Conservation (phyloP, 345 rosid species). For the Bretschneidera sinensis region DNA sequence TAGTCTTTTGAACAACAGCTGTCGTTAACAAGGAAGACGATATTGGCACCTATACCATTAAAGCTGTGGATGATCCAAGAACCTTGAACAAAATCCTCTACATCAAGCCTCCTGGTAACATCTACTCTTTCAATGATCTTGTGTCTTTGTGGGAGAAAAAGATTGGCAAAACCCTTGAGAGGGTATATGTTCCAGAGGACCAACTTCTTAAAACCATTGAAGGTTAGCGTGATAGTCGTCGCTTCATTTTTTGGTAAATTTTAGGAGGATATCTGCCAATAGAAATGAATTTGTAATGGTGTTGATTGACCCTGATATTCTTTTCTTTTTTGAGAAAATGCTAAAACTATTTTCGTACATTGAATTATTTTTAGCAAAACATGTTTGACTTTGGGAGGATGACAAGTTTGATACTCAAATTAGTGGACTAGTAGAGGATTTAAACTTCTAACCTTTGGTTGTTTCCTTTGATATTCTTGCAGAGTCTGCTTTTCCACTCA, state of each 20-base stretch:
- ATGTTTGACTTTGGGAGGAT: too few species aligned
- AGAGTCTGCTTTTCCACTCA: conserved; percentile 35
- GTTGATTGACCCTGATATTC: too few species aligned
- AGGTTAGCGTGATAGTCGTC: conserved; percentile 23
- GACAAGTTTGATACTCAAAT: neutral
- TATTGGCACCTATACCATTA: conserved; percentile 44
- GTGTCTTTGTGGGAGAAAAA: conserved; percentile 60
- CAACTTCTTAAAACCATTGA: conserved; percentile 39
- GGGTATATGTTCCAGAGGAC: conserved; percentile 46
- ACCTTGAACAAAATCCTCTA: conserved; percentile 53
- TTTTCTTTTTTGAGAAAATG: too few species aligned
- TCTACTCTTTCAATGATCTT: conserved; percentile 48
- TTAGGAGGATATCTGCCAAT: too few species aligned
- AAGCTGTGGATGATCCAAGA: conserved; percentile 49
- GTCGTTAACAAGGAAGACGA: conserved; percentile 49
- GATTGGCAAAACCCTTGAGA: conserved; percentile 45
- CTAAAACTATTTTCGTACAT: too few species aligned
- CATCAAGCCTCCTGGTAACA: conserved; percentile 44
- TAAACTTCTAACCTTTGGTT: too few species aligned
- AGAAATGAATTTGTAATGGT: too few species aligned
- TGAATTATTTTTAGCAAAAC: too few species aligned
- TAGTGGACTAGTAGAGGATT: neutral
- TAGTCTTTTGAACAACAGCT: conserved; percentile 23
- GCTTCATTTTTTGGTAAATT: too few species aligned
- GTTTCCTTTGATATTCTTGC: conserved; percentile 1